Evolutionary conservation across 768 basidiomycete species (phyloP), one percentile per base, ranked within the genome.

Genomic region (Russula lepida): DNA sequence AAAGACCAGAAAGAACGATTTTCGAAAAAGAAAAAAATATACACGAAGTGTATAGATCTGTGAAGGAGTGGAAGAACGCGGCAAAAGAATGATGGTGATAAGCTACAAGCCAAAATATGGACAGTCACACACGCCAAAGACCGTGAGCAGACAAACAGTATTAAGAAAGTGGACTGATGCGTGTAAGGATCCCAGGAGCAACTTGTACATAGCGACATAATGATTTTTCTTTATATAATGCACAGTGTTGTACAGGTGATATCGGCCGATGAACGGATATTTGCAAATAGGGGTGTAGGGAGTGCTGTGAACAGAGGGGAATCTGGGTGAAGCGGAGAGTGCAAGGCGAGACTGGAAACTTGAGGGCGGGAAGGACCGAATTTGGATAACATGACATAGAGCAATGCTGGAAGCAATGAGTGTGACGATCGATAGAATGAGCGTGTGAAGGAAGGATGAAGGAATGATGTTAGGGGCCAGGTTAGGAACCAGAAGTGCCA

Each of bases 181-280:
- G 27, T 35, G 52, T 54, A 35, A 43, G 62, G 47, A 43, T 48
- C 52, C 46, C 32, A 6, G n/a, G 32, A 41, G 57, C 30, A 57
- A 54, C 56, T 58, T 63, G 62, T 58, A 63, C 56, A 63, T 49
- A 39, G 50, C 52, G 27, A 54, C 44, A 63, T 39, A 54, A 50
- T 23, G 13, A 13, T 17, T 48, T 58, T 50, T 60, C n/a, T 52
- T 62, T 58, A 63, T 54, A 43, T 63, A 41, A 52, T 52, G 55
- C 56, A 55, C 50, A n/a, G 46, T 63, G 52, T 63, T 63, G 62
- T 63, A 63, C 62, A 63, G 56, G 62, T 63, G 52, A 62, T 58
- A 48, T 61, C 48, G 56, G 50, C 43, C 28, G 11, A 58, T 62
- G 51, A 49, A n/a, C 15, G 44, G 51, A 58, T 43, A 63, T 58